These are phyloP conservation scores for Macroventuria anomochaeta DNA, from an alignment of 2,329 filamentous ascomycete genomes.

Conservation along the genomic window DNA sequence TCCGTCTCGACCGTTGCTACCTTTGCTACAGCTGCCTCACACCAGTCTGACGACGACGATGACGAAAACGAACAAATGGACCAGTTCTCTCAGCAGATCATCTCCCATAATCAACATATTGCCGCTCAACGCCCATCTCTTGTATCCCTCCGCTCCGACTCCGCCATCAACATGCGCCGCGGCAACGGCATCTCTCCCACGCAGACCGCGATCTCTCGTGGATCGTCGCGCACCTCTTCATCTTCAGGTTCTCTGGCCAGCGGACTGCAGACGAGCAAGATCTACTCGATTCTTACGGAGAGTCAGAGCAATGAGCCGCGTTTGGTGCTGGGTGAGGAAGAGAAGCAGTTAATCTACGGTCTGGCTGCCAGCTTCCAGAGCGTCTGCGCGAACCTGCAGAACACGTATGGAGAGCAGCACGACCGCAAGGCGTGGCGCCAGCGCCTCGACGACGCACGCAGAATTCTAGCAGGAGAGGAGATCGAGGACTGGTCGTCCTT, in stretches of 20 bases:
- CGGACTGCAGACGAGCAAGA: constrained; percentile 49
- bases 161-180: constrained; percentile 42
- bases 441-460: constrained; percentile 75
- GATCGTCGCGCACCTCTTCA: constrained; percentile 37
- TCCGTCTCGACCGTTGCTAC: constrained; percentile 67
- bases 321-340: constrained; percentile 57
- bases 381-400: constrained; percentile 60
- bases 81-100: constrained; percentile 45
- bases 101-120: constrained; percentile 30
- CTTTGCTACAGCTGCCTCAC: constrained; percentile 69
- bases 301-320: constrained; percentile 42
- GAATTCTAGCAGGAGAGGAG: constrained; percentile 71
- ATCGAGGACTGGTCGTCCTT: constrained; percentile 47
- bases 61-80: constrained; percentile 53
- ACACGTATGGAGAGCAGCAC: constrained; percentile 55
- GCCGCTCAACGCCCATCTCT: constrained; percentile 24
- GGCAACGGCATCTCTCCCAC: constrained; percentile 34
- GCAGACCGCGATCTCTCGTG: constrained; percentile 37
- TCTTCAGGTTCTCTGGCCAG: constrained; percentile 40
- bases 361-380: constrained; percentile 62
- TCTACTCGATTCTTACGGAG: constrained; percentile 52
- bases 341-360: constrained; percentile 60
- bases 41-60: constrained; percentile 47
- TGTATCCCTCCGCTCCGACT: constrained; percentile 40
- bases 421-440: constrained; percentile 71